Evolutionary conservation across 306 rosid species (phyloP), one percentile per base, ranked within the genome.

Genomic region (Sindora glabra): DNA sequence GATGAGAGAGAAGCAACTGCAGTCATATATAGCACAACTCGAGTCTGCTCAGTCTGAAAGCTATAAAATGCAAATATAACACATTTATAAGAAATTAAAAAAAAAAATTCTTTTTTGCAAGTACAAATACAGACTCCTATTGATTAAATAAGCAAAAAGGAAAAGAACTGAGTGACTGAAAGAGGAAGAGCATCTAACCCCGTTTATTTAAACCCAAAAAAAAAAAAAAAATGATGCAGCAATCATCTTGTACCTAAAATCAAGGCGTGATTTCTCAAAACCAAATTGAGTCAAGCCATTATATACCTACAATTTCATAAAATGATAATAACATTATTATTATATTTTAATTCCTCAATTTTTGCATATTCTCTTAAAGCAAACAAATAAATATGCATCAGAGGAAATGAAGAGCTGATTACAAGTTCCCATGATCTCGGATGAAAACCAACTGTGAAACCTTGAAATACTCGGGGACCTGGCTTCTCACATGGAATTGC

Each of bases 361-460:
- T 53, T 64, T 18, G 49, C 23, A 33, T 63, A 41, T 26, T 59
- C 59, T 34, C 25, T 40, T 14, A 11, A 37, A 10, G 53, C 5
- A 59, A 44, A 59, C 17, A 61, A 53, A 59, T 24, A 46, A n/a
- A 74, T 32, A 45, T 34, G 41, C 41, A 32, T 59, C 50, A 44
- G 42, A 5, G 41, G 23, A 52, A 64, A 75, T 25, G 47, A 59
- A 74, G 33, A 58, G 46, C 53, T 63, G 67, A 94, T 79, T 77
- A 92, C 99, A 73, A 92, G 77, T 70, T 92, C 99, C 99, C 99
- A 92, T 42, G 99, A 76, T 46, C 96, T 76, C 2, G 96, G 99
- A 77, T 92, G 96, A 77, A 92, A 89, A 52, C 99, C 99, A 74
- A 86, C 90, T 40, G 95, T 89, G 76, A 84, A 86, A 52, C 99